Conservation (phyloP, 495 filamentous ascomycete species). For the Penicillium samsonianum region DNA sequence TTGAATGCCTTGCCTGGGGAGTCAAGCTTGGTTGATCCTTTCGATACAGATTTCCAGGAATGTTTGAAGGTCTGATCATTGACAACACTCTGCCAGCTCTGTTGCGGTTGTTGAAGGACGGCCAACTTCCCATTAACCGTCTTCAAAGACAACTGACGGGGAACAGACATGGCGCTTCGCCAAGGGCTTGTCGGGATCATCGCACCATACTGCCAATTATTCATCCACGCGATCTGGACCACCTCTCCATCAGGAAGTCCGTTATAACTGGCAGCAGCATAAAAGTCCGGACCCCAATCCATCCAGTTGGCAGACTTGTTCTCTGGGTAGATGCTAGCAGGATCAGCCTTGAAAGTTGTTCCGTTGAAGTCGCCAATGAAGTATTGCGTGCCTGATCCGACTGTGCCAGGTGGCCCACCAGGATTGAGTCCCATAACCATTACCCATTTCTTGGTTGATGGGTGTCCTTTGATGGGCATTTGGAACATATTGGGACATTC, state of each 20-base stretch:
- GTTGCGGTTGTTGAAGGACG: slow-evolving; percentile 27
- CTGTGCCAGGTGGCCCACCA: slow-evolving; percentile 53
- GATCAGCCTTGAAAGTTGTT: slow-evolving; percentile 32
- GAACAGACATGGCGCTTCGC: slow-evolving; percentile 53
- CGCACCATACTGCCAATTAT: slow-evolving; percentile 58
- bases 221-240: slow-evolving; percentile 58
- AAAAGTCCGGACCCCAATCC: slow-evolving; percentile 9
- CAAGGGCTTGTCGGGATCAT: slow-evolving; percentile 44
- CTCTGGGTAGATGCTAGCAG: slow-evolving; percentile 12
- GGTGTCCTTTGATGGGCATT: slow-evolving; percentile 30
- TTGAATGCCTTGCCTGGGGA: slow-evolving; percentile 21
- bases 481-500: slow-evolving; percentile 58
- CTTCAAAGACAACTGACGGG: slow-evolving; percentile 39
- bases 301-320: slow-evolving; percentile 7
- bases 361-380: slow-evolving; percentile 43
- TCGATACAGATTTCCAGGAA: slow-evolving; percentile 5
- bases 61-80: not conserved
- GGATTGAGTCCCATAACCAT: slow-evolving; percentile 55
- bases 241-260: slow-evolving; percentile 25
- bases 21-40: slow-evolving; percentile 10
- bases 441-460: slow-evolving; percentile 43
- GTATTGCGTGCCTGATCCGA: slow-evolving; percentile 44
- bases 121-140: slow-evolving; percentile 20
- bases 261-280: slow-evolving; percentile 4
- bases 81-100: not conserved